These are phyloP conservation scores for Tagetes patula DNA, from an alignment of 129 eudicot genomes.

Conservation along the genomic window DNA sequence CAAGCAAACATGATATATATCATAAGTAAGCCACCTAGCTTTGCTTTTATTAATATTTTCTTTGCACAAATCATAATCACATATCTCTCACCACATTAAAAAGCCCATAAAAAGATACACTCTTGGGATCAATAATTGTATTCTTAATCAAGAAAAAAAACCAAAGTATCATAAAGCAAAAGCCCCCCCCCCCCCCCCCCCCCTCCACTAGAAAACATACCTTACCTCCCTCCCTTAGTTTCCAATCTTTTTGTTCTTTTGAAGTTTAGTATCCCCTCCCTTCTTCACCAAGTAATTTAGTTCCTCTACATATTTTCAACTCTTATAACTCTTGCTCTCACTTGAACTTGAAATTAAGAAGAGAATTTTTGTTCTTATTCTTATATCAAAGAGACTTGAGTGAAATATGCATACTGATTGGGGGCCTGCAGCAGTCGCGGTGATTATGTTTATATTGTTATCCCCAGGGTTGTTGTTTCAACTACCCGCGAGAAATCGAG, in stretches of 20 bases:
- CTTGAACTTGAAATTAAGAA: conserved; percentile 6
- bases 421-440: conserved; percentile 97
- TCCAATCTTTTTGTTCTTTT: conserved; percentile 28
- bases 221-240: conserved; percentile 37
- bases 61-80: conserved; percentile 14
- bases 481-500: conserved; percentile 79
- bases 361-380: conserved; percentile 4
- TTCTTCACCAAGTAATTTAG: conserved; percentile 41
- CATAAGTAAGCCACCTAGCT: conserved; percentile 33
- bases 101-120: conserved; percentile 38
- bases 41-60: conserved; percentile 30
- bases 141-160: conserved; percentile 35
- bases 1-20: conserved; percentile 26
- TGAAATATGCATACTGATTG: conserved; percentile 63
- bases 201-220: conserved; percentile 9
- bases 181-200: conserved; percentile 29
- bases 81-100: conserved; percentile 13
- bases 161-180: conserved; percentile 30
- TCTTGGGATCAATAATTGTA: conserved; percentile 45
- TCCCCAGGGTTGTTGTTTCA: conserved; percentile 90
- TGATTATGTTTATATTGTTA: conserved; percentile 77
- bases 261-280: conserved; percentile 45
- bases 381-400: conserved; percentile 1
- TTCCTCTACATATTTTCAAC: conserved; percentile 23
- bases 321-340: neutral